Evolutionary conservation across 306 rosid species (phyloP).

Genomic region (Prunus kanzakura): DNA sequence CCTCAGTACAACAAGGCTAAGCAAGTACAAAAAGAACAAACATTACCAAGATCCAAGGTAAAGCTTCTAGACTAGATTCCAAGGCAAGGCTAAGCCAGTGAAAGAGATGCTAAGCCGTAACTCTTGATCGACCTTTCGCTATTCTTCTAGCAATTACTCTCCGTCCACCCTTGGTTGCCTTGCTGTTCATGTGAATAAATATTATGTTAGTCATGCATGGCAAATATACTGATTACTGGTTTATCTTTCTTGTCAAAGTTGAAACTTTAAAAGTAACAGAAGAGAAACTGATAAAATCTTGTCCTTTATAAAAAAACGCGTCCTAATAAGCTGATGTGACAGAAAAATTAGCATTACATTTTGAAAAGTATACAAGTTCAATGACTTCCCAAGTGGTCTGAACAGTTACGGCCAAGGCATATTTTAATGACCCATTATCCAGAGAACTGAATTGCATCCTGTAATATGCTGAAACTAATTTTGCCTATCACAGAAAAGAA

Average conservation of each 20-base stretch:
- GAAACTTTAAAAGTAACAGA: background rate
- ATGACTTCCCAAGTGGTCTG: background rate
- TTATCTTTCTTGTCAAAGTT: conserved; percentile 4
- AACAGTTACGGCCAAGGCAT: background rate
- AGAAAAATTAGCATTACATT: background rate
- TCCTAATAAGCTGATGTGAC: background rate
- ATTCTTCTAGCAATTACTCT: conserved; percentile 87
- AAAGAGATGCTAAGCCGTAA: conserved; percentile 66
- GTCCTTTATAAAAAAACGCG: background rate
- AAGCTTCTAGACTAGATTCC: conserved; percentile 22
- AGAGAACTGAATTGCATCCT: background rate
- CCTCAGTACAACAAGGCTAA: background rate
- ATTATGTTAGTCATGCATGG: background rate
- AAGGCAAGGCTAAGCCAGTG: background rate
- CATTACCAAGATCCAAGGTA: conserved; percentile 9
- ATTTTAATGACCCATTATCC: background rate
- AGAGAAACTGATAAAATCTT: background rate
- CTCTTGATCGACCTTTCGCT: conserved; percentile 81
- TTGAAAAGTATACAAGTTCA: background rate
- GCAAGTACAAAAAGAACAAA: background rate
- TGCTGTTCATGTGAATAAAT: conserved; percentile 53
- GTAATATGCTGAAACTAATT: background rate
- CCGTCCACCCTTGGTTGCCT: conserved; percentile 94
- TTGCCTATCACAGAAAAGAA: background rate
- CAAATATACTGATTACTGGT: background rate